Evolutionary conservation across 2,329 filamentous ascomycete species (phyloP).

Genomic region (Proliferodiscus dingleyae): DNA sequence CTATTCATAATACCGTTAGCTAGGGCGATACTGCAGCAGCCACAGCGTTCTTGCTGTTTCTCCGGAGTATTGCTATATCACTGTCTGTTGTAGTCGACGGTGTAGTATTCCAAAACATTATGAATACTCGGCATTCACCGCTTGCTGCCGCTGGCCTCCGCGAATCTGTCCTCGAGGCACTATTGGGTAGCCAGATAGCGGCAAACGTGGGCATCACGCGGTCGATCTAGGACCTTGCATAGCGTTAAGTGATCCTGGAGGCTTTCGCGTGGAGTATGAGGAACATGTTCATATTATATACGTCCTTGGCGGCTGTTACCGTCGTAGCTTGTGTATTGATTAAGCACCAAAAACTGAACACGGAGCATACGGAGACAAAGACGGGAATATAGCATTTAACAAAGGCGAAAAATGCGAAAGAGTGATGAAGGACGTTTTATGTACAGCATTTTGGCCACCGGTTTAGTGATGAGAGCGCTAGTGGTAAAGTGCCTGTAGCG

Average conservation of each 20-base stretch:
- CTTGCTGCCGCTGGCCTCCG: constrained; percentile 6
- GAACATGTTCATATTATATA: constrained; percentile 26
- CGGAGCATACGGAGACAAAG: constrained; percentile 47
- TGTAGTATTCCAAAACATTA: constrained; percentile 39
- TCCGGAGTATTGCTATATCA: constrained; percentile 38
- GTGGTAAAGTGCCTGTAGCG: no score
- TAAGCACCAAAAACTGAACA: constrained; percentile 37
- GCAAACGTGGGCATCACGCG: constrained; percentile 34
- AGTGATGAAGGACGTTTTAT: no score
- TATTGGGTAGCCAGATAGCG: constrained; percentile 18
- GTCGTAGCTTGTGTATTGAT: constrained; percentile 41
- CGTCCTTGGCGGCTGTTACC: constrained; percentile 16
- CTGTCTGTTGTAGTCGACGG: constrained; percentile 43
- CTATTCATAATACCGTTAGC: constrained; percentile 48
- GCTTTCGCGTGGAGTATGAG: constrained; percentile 20
- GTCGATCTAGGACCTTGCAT: constrained; percentile 28
- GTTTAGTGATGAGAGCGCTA: no score
- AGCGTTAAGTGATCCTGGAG: constrained; percentile 12
- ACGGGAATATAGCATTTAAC: constrained; percentile 34
- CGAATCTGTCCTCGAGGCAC: constrained; percentile 32
- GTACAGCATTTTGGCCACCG: no score
- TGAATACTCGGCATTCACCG: constrained; percentile 32
- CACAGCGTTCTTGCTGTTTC: constrained; percentile 46
- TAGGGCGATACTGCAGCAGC: constrained; percentile 39
- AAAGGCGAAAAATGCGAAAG: neutral